These are phyloP conservation scores for Apiospora pterosperma DNA, from an alignment of 2,329 filamentous ascomycete genomes.

Conservation along the genomic window DNA sequence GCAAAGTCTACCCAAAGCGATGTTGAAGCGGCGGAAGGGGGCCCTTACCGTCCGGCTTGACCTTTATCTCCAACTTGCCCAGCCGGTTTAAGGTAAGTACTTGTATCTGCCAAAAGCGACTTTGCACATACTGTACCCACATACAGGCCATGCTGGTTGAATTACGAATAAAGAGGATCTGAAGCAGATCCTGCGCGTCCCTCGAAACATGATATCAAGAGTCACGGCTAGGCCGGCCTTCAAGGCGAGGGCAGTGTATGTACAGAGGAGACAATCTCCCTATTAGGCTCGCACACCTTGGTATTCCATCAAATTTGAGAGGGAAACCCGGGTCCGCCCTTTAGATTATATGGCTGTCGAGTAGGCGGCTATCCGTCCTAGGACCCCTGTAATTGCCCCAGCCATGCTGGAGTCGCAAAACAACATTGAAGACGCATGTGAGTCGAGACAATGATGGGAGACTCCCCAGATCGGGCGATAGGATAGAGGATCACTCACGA, in stretches of 20 bases:
- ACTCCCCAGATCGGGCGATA: not conserved
- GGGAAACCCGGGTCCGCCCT: not conserved
- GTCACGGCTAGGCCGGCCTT: not conserved
- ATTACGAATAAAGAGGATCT: not conserved
- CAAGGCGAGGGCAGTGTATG: not conserved
- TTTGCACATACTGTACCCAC: not conserved
- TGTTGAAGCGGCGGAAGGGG: not conserved
- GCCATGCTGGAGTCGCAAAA: not conserved
- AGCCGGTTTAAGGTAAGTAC: not conserved
- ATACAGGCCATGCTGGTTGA: not conserved
- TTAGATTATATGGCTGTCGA: not conserved
- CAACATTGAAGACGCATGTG: not conserved
- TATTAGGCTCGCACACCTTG: no score
- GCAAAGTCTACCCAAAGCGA: conserved; percentile 5
- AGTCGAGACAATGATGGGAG: not conserved
- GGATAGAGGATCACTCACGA: not conserved
- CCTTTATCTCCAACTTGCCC: not conserved
- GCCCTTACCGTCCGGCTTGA: not conserved
- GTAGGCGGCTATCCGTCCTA: not conserved
- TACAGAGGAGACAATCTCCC: not conserved
- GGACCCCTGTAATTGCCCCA: not conserved
- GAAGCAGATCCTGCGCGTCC: not conserved
- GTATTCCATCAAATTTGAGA: not conserved
- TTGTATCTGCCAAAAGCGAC: not conserved
- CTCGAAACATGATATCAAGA: not conserved